phyloP scores from a whole-genome alignment of 345 rosid genomes.

The Bruguiera parviflora region DNA sequence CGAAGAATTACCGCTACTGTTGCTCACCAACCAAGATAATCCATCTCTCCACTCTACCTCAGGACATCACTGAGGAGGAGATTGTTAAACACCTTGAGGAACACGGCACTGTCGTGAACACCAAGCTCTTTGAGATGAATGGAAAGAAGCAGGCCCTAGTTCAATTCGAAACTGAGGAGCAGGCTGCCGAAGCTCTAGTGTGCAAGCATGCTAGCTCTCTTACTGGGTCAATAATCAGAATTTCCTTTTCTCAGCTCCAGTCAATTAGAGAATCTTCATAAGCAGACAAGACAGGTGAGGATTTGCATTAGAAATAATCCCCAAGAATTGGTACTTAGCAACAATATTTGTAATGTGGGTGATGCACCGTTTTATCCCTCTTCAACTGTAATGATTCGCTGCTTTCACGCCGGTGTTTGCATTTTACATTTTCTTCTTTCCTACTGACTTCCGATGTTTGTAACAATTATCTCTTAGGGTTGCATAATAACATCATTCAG shows the following conservation, averaged over 20 bases:
- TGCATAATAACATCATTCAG: not conserved
- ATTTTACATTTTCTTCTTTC: not conserved
- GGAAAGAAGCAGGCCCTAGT: slow-evolving; percentile 92
- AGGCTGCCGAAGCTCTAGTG: slow-evolving; percentile 90
- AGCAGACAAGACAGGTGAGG: not conserved
- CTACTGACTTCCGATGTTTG: slow-evolving; percentile 7
- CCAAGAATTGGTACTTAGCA: slow-evolving; percentile 19
- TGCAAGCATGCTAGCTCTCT: slow-evolving; percentile 87
- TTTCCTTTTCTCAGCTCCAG: slow-evolving; percentile 96
- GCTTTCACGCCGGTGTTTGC: slow-evolving; percentile 19
- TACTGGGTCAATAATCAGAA: slow-evolving; percentile 75
- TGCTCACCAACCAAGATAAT: slow-evolving; percentile 98
- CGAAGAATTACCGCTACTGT: slow-evolving; percentile 94
- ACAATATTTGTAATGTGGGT: slow-evolving; percentile 27
- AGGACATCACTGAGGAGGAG: slow-evolving; percentile 80
- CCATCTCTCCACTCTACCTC: slow-evolving; percentile 88
- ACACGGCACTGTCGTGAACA: slow-evolving; percentile 59
- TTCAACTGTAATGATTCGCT: slow-evolving; percentile 20
- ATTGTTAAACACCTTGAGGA: slow-evolving; percentile 68
- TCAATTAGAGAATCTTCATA: slow-evolving; percentile 32
- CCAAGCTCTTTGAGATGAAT: slow-evolving; percentile 88
- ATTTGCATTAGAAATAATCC: slow-evolving; percentile 7
- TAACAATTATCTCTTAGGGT: slow-evolving; percentile 13
- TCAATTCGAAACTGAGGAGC: slow-evolving; percentile 77
- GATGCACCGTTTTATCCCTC: slow-evolving; percentile 11